Evolutionary conservation across 768 basidiomycete genomes (phyloP).

Genomic region (Obba rivulosa): DNA sequence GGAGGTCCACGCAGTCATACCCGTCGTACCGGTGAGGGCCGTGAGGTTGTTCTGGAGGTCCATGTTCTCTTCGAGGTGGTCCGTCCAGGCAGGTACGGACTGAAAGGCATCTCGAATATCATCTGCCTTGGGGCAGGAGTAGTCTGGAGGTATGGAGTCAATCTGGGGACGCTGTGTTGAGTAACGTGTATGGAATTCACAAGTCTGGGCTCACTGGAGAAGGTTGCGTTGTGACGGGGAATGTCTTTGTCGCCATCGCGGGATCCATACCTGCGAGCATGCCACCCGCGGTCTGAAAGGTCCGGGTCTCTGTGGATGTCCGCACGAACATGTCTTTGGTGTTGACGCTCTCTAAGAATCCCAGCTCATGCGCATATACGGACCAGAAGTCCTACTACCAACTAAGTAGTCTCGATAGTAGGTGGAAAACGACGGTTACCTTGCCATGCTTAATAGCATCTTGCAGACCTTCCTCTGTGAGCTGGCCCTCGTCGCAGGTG

Average conservation of each 20-base stretch:
- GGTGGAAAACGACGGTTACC: conserved; percentile 16
- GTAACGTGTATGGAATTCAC: neutral
- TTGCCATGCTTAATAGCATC: conserved; percentile 40
- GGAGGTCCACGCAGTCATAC: conserved; percentile 35
- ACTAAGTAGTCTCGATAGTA: neutral
- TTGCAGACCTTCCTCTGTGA: conserved; percentile 38
- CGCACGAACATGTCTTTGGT: conserved; percentile 36
- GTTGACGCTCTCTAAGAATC: conserved; percentile 31
- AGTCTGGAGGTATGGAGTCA: conserved; percentile 41
- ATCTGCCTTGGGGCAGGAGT: conserved; percentile 37
- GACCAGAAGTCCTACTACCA: conserved; percentile 40
- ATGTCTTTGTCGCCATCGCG: conserved; percentile 22
- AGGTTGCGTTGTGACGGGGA: conserved; percentile 39
- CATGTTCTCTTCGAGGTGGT: conserved; percentile 34
- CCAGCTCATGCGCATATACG: conserved; percentile 33
- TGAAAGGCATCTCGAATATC: conserved; percentile 36
- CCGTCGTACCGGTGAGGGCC: conserved; percentile 35
- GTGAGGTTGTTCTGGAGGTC: conserved; percentile 34
- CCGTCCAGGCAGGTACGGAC: conserved; percentile 40
- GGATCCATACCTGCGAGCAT: conserved; percentile 43
- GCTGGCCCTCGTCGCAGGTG: conserved; percentile 42
- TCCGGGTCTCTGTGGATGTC: conserved; percentile 40
- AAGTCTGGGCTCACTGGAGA: conserved; percentile 26
- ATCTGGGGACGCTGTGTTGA: conserved; percentile 27
- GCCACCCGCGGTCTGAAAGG: conserved; percentile 42